Evolutionary conservation across 306 rosid genomes (phyloP).

Genomic region (Senna siamea): DNA sequence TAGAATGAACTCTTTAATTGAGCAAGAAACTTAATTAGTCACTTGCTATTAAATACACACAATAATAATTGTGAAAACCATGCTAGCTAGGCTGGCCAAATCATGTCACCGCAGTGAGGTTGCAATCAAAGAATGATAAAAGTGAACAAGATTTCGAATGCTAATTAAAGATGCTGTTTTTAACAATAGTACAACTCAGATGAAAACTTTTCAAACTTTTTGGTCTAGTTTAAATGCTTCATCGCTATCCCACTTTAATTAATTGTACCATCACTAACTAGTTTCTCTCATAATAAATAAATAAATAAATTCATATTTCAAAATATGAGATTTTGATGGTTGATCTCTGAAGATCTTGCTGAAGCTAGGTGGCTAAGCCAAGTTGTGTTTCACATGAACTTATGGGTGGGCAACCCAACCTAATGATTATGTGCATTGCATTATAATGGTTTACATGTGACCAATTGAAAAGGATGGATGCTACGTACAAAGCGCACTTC

Average conservation of each 20-base stretch:
- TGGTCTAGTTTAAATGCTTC: neutral
- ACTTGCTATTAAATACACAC: too few species aligned
- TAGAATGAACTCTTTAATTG: too few species aligned
- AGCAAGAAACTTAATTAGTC: too few species aligned
- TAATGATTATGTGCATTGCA: constrained; percentile 31
- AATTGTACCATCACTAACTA: too few species aligned
- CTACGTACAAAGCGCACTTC: neutral
- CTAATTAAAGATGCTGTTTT: neutral
- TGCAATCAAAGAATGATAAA: neutral
- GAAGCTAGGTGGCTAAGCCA: too few species aligned
- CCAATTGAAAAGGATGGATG: neutral
- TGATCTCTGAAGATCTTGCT: too few species aligned
- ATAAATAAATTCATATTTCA: neutral
- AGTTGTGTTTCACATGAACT: neutral
- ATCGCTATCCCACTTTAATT: too few species aligned
- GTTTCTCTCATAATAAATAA: too few species aligned
- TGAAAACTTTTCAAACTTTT: neutral
- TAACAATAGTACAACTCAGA: neutral
- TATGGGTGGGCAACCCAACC: constrained; percentile 6
- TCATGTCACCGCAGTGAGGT: neutral
- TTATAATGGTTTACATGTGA: constrained; percentile 33
- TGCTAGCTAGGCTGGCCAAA: neutral
- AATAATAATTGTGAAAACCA: neutral
- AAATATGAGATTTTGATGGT: neutral
- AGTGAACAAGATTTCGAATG: constrained; percentile 3